Percentiles rank a stretch among this genome's conserved stretches.
phyloP scores from a whole-genome alignment of 441 rosid species.

The Mallotus japonicus region DNA sequence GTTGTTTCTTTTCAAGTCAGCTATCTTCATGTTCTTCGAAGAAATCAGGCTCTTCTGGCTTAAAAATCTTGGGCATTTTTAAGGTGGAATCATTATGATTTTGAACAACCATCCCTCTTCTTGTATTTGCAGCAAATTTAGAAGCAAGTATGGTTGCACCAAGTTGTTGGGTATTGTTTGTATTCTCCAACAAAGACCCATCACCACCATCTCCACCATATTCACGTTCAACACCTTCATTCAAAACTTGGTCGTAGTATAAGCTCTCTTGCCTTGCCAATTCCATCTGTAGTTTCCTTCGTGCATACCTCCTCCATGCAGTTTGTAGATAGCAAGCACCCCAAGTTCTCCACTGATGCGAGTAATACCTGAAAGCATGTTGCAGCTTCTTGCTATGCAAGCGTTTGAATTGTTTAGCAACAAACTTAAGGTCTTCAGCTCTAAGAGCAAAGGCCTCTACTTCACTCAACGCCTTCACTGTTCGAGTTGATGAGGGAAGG shows the following conservation, averaged over 20 bases:
- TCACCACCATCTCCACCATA: constrained; percentile 9
- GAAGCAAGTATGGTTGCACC: constrained; percentile 30
- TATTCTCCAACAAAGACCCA: not conserved
- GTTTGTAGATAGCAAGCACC: constrained; percentile 73
- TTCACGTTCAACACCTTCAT: constrained; percentile 4
- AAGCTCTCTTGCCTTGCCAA: constrained; percentile 58
- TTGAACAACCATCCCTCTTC: constrained; percentile 33
- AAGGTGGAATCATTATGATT: constrained; percentile 44
- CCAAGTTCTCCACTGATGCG: constrained; percentile 93
- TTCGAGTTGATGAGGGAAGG: constrained; percentile 71
- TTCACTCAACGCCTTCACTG: constrained; percentile 59
- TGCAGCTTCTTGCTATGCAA: constrained; percentile 81
- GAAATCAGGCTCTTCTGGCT: constrained; percentile 80
- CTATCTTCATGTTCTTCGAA: constrained; percentile 23
- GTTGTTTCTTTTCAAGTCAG: constrained; percentile 1
- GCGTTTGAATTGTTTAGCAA: constrained; percentile 75
- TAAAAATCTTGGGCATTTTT: constrained; percentile 80
- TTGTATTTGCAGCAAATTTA: constrained; percentile 33
- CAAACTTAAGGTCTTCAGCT: constrained; percentile 73
- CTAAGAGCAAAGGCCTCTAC: constrained; percentile 78
- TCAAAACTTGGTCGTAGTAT: constrained; percentile 22
- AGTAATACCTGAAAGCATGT: constrained; percentile 87
- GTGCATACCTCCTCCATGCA: constrained; percentile 60
- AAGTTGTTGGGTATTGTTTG: constrained; percentile 21
- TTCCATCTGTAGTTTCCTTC: constrained; percentile 62